Evolutionary conservation across 2,329 filamentous ascomycete species (phyloP).

Genomic region (Endocalyx cinctus): DNA sequence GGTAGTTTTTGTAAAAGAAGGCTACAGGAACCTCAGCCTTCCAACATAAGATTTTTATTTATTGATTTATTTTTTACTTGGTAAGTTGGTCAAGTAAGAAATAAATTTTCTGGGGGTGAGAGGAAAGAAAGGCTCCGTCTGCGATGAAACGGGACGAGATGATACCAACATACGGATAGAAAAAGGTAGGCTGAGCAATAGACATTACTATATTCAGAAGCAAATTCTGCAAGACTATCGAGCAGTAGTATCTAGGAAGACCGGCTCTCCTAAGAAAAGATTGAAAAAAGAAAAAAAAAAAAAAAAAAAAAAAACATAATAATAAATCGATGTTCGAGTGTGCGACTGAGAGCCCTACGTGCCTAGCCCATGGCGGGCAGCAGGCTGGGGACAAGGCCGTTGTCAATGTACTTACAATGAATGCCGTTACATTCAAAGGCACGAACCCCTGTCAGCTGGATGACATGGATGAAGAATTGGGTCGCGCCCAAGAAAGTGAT

Average conservation of each 20-base stretch:
- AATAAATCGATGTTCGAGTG: too few species aligned
- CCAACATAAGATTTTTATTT: constrained; percentile 18
- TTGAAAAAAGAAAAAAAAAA: constrained; percentile 16
- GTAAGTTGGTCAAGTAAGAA: constrained; percentile 24
- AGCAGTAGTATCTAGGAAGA: too few species aligned
- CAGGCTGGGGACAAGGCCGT: constrained; percentile 18
- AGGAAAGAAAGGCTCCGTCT: constrained; percentile 29
- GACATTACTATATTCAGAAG: constrained; percentile 39
- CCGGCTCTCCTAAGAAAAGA: too few species aligned
- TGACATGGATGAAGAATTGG: constrained; percentile 3
- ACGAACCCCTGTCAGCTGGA: constrained; percentile 14
- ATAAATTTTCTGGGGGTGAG: constrained; percentile 26
- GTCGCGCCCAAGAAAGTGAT: constrained; percentile 1
- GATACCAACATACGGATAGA: constrained; percentile 29
- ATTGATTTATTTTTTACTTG: constrained; percentile 8
- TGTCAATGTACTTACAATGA: constrained; percentile 10
- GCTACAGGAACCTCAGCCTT: constrained; percentile 34
- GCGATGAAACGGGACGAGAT: constrained; percentile 32
- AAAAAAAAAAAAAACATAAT: constrained; percentile 15
- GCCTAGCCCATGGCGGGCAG: too few species aligned
- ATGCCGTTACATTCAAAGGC: too few species aligned
- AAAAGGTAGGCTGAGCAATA: constrained; percentile 28
- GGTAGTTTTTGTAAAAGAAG: constrained; percentile 26
- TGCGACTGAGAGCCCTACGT: too few species aligned
- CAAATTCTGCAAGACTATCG: too few species aligned